Percentiles rank a stretch among this genome's conserved stretches.
phyloP scores from a whole-genome alignment of 495 filamentous ascomycete species.

The Sordaria brevicollis region DNA sequence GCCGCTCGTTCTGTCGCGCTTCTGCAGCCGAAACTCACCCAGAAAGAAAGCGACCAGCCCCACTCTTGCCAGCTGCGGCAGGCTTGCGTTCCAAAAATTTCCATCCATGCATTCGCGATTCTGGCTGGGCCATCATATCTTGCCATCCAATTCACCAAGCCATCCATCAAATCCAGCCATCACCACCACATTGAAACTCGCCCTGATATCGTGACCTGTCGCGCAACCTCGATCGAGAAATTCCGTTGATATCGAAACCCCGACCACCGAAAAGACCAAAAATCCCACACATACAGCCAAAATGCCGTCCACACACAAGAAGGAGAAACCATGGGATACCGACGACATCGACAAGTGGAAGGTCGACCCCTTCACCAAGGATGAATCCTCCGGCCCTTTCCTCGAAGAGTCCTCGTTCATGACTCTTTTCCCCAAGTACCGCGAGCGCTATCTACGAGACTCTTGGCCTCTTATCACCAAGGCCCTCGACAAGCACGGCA shows the following conservation, averaged over 20 bases:
- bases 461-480: conserved; percentile 81
- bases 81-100: conserved; percentile 11
- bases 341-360: conserved; percentile 98
- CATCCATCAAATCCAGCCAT: not conserved
- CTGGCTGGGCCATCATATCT: not conserved
- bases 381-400: conserved; percentile 81
- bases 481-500: conserved; percentile 67
- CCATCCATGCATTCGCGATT: not conserved
- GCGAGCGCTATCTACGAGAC: conserved; percentile 84
- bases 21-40: not conserved
- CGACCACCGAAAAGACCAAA: not conserved
- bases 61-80: conserved; percentile 6
- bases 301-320: conserved; percentile 93
- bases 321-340: conserved; percentile 95
- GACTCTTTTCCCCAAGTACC: conserved; percentile 94
- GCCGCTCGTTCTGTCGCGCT: not conserved
- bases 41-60: not conserved
- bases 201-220: not conserved
- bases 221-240: not conserved
- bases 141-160: not conserved
- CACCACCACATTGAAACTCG: not conserved
- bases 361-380: conserved; percentile 75
- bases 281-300: not conserved
- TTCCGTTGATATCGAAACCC: not conserved
- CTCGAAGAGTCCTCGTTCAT: conserved; percentile 80